Conservation (phyloP, 352 stramenopile species). For the Globisporangium alternatum region DNA sequence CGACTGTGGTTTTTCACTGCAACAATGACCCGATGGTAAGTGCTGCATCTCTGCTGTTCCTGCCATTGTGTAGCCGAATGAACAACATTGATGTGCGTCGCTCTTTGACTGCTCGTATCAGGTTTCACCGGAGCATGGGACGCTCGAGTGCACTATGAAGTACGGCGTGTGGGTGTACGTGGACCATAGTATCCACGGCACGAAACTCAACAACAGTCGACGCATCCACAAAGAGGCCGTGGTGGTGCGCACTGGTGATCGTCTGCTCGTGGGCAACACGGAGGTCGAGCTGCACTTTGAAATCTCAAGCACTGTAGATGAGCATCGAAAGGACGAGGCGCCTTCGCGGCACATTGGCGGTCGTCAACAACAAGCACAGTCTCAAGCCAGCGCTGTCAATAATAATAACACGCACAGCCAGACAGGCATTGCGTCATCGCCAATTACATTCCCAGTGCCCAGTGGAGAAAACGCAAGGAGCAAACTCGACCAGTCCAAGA, state of each 20-base stretch:
- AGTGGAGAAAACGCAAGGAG: not conserved
- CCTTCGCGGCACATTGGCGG: constrained; percentile 14
- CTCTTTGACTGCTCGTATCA: not conserved
- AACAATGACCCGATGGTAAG: constrained; percentile 17
- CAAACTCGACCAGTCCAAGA: constrained; percentile 1
- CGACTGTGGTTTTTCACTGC: constrained; percentile 23
- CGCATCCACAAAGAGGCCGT: constrained; percentile 46
- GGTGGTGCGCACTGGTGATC: constrained; percentile 57
- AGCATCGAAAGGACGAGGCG: not conserved
- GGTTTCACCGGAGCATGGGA: constrained; percentile 35
- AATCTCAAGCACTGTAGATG: not conserved
- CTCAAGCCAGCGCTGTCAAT: not conserved
- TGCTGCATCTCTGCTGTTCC: not conserved
- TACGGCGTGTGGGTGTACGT: constrained; percentile 73
- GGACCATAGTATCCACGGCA: constrained; percentile 62
- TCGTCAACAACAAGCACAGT: constrained; percentile 4
- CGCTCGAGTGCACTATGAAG: constrained; percentile 43
- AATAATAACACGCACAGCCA: not conserved
- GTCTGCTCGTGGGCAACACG: constrained; percentile 47
- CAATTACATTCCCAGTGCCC: not conserved
- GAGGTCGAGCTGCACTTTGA: constrained; percentile 46
- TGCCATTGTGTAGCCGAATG: not conserved
- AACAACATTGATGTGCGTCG: not conserved
- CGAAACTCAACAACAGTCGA: constrained; percentile 33
- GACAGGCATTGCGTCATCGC: constrained; percentile 6